A percentile compares a stretch with the other conserved stretches of the same genome.
Evolutionary conservation across 2,329 filamentous ascomycete species (phyloP).

Genomic region (Nigrospora oryzae): DNA sequence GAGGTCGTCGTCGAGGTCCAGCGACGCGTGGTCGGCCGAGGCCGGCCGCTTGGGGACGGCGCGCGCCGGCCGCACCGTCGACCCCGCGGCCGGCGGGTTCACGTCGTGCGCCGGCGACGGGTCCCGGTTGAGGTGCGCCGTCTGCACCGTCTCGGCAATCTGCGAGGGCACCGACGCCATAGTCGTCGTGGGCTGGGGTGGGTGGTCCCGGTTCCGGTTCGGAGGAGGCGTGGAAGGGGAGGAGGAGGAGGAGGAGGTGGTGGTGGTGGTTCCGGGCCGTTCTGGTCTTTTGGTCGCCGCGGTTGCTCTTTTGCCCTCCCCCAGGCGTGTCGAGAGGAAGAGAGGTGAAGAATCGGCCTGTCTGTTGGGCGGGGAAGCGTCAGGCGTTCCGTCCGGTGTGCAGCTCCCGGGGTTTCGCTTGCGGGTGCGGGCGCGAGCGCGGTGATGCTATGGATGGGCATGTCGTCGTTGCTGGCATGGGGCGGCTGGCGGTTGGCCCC

Average conservation of each 20-base stretch:
- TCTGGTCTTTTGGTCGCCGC: background rate
- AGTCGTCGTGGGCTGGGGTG: background rate
- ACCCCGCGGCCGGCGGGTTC: constrained; percentile 71
- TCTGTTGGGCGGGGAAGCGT: too few species aligned
- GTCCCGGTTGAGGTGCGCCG: constrained; percentile 64
- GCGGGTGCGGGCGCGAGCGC: too few species aligned
- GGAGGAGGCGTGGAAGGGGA: too few species aligned
- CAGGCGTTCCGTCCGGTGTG: too few species aligned
- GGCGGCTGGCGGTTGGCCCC: too few species aligned
- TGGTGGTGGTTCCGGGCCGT: background rate
- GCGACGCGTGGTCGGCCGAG: constrained; percentile 14
- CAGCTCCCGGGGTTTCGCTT: too few species aligned
- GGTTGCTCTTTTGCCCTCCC: background rate
- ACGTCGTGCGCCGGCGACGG: constrained; percentile 69
- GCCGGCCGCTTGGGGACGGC: constrained; percentile 7
- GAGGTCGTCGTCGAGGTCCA: constrained; percentile 33
- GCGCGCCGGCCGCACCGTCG: constrained; percentile 51
- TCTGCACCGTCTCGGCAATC: constrained; percentile 72
- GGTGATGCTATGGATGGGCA: too few species aligned
- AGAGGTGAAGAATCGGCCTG: too few species aligned
- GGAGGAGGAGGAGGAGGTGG: too few species aligned
- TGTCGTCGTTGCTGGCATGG: too few species aligned
- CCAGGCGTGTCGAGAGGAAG: too few species aligned
- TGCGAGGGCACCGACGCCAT: constrained; percentile 41
- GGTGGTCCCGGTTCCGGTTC: background rate